Percentiles rank a stretch among this genome's conserved stretches.
Evolutionary conservation across 1,139 yeast species (phyloP).

Genomic region (Pichia sp.): DNA sequence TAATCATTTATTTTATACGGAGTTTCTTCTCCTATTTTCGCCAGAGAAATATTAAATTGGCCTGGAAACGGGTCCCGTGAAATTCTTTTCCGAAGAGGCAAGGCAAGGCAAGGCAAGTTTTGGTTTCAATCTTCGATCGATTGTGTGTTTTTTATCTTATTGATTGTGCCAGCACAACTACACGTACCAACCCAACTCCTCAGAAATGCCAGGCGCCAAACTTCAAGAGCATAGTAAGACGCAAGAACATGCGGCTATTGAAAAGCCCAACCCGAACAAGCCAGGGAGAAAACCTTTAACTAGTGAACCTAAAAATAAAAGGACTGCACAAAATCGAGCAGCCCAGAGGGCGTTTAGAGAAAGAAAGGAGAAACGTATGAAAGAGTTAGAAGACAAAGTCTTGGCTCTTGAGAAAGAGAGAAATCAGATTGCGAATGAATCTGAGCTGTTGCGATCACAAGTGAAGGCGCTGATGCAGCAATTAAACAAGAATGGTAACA

Average conservation of each 20-base stretch:
- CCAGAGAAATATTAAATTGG: too few relatives aligned
- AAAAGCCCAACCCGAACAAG: slow-evolving; percentile 20
- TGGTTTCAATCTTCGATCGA: too few relatives aligned
- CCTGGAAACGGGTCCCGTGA: too few relatives aligned
- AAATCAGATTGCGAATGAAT: slow-evolving; percentile 50
- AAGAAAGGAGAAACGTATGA: slow-evolving; percentile 81
- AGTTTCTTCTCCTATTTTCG: too few relatives aligned
- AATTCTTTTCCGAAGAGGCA: too few relatives aligned
- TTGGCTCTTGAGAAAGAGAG: slow-evolving; percentile 61
- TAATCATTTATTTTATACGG: too few relatives aligned
- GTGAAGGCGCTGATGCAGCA: slow-evolving; percentile 69
- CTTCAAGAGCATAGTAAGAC: not conserved
- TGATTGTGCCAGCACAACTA: not conserved
- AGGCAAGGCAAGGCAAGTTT: too few relatives aligned
- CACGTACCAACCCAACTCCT: not conserved
- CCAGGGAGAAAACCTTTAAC: slow-evolving; percentile 73
- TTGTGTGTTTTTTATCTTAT: too few relatives aligned
- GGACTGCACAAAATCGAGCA: slow-evolving; percentile 95
- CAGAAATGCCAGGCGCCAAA: slow-evolving; percentile 2
- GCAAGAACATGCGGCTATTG: slow-evolving; percentile 10
- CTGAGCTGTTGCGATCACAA: slow-evolving; percentile 67
- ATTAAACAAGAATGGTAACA: slow-evolving; percentile 25
- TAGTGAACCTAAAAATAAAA: slow-evolving; percentile 72
- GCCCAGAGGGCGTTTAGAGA: slow-evolving; percentile 97
- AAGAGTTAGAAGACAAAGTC: slow-evolving; percentile 79